These are phyloP conservation scores for Pseudotsuga menziesii DNA, from an alignment of 75 land plant genomes.

Conservation along the genomic window DNA sequence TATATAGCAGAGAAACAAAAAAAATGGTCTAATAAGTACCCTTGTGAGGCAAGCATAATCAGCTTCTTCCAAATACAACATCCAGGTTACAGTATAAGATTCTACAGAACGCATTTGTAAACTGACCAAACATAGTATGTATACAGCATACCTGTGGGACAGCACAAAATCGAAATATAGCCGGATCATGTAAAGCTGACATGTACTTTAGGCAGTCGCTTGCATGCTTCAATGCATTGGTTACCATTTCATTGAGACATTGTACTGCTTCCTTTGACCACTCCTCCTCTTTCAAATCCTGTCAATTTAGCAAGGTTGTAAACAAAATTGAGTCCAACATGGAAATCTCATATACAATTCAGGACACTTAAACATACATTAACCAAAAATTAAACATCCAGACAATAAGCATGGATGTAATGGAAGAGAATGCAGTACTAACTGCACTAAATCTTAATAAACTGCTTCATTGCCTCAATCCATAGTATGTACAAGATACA, in stretches of 20 bases:
- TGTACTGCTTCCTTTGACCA: slow-evolving; percentile 69
- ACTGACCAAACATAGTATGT: background rate
- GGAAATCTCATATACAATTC: no score
- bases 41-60: no score
- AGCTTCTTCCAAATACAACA: no score
- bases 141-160: slow-evolving; percentile 79
- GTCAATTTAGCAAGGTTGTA: background rate
- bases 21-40: no score
- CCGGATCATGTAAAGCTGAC: slow-evolving; percentile 56
- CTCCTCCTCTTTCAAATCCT: slow-evolving; percentile 90
- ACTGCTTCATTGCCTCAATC: background rate
- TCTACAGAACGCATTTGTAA: background rate
- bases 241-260: slow-evolving; percentile 94
- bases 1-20: no score
- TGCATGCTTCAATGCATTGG: slow-evolving; percentile 80
- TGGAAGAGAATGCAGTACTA: background rate
- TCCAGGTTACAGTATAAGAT: no score
- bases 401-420: background rate
- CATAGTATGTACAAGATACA: background rate
- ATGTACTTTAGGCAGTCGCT: slow-evolving; percentile 77
- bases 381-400: background rate
- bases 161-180: slow-evolving; percentile 91
- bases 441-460: background rate
- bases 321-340: no score
- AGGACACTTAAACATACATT: no score